Base-by-base conservation (phyloP, 2,329 filamentous ascomycete species). In the Trichoderma sp. region DNA sequence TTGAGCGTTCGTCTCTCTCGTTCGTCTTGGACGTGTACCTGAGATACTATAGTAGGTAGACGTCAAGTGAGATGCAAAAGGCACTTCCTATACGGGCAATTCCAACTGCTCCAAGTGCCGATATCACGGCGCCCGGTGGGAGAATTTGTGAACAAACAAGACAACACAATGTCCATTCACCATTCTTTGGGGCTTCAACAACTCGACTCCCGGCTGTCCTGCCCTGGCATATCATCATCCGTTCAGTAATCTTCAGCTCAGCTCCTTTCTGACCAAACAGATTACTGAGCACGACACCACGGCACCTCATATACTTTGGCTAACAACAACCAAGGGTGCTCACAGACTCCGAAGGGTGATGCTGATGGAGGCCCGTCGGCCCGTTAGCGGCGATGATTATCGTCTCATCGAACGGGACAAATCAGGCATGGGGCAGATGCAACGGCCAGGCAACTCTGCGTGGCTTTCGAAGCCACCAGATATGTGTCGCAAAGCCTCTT, bases 361-460 rank as follows among this genome's bases (percentile, higher is more conserved):
- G 15, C 26, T 47, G 50, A 47, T 47, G n/a, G 41, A 63, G 59
- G n/a, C 59, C 34, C 59, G 48, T 7, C 59, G 48, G 59, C 48
- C 59, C 59, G 59, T 24, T 52, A 21, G 59, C 47, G 59, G 59
- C 59, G n/a, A 54, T 34, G 19, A 24, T 19, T 28, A 62, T 62
- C 48, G n/a, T 34, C 48, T 44, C 19, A 14, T 44, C 24, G 17
- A 21, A 17, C 45, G 39, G 45, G 48, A 44, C 48, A 17, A 45
- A 62, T 54, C 59, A 52, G 45, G 47, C 48, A 62, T 34, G 34
- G 41, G 41, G 50, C 41, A 52, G 26, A 47, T 34, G 48, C 19
- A 54, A 55, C 26, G 48, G 50, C 50, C 48, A 54, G 48, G 48
- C 39, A 44, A 44, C 26, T 19, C 24, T 34, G 43, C 52, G 15